Percentiles rank a stretch among this genome's conserved stretches.
Conservation (phyloP, 805 yeast genomes). For the Peterozyma xylosa region DNA sequence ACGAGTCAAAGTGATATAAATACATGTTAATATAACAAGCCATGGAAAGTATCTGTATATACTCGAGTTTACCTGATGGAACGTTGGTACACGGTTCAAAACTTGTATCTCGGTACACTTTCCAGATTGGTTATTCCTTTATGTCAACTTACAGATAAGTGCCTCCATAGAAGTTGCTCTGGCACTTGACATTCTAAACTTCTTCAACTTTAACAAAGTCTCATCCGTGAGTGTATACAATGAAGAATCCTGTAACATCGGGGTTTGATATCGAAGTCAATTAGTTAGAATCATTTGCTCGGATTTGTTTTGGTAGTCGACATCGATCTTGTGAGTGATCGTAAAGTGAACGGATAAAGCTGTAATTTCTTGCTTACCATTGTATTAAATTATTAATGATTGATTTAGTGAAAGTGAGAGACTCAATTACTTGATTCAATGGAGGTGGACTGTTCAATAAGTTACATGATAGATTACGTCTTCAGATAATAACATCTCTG, state of each 20-base stretch:
- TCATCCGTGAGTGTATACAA: conserved; percentile 58
- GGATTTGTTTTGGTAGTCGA: background rate
- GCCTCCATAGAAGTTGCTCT: conserved; percentile 58
- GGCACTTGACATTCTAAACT: conserved; percentile 68
- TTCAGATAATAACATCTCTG: too few relatives aligned
- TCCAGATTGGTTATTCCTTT: background rate
- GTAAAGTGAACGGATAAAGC: background rate
- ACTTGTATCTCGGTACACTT: too few relatives aligned
- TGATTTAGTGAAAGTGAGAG: too few relatives aligned
- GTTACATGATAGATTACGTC: too few relatives aligned
- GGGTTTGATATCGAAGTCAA: background rate
- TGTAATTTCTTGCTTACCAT: background rate
- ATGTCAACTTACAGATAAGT: conserved; percentile 38
- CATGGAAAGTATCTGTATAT: background rate
- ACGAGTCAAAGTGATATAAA: background rate
- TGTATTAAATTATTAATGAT: background rate
- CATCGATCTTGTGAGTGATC: too few relatives aligned
- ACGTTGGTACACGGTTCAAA: too few relatives aligned
- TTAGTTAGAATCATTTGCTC: background rate
- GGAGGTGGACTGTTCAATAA: too few relatives aligned
- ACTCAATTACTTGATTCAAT: too few relatives aligned
- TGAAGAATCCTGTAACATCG: conserved; percentile 32
- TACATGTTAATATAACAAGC: conserved; percentile 15
- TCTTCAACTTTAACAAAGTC: conserved; percentile 52
- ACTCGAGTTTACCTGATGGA: too few relatives aligned